phyloP scores from a whole-genome alignment of 208 protist species.

The Leishmania amazonensis region DNA sequence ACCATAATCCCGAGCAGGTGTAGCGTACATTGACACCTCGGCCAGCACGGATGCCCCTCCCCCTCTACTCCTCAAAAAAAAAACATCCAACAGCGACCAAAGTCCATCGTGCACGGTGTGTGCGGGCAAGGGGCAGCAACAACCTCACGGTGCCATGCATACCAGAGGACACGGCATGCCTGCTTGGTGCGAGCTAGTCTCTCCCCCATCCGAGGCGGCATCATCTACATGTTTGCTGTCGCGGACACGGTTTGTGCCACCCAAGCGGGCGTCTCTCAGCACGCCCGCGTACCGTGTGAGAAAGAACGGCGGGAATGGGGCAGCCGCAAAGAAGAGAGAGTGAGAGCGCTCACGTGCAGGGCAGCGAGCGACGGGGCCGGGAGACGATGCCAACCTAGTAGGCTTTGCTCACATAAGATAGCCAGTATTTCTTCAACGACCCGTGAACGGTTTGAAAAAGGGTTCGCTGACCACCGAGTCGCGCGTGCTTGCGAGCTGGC shows the following conservation, averaged over 20 bases:
- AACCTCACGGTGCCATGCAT: background rate
- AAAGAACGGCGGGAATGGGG: background rate
- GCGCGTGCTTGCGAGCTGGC: constrained; percentile 13
- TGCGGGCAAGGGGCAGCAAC: too few relatives aligned
- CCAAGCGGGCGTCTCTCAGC: background rate
- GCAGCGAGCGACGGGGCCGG: background rate
- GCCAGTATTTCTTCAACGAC: constrained; percentile 10
- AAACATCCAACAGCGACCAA: too few relatives aligned
- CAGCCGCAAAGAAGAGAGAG: background rate
- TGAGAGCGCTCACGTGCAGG: background rate
- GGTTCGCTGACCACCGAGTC: constrained; percentile 24
- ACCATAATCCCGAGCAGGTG: background rate
- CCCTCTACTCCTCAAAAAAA: too few relatives aligned
- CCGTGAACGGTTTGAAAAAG: constrained; percentile 34
- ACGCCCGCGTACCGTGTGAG: background rate
- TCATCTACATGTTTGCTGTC: background rate
- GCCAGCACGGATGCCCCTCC: background rate
- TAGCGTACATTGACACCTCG: background rate
- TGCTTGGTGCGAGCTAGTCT: background rate
- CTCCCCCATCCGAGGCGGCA: background rate
- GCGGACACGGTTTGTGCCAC: background rate
- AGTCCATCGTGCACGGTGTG: too few relatives aligned
- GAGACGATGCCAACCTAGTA: background rate
- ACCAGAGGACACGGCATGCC: background rate
- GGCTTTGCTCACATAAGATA: background rate